Conservation (phyloP, 345 rosid genomes). For the Passiflora organensis region DNA sequence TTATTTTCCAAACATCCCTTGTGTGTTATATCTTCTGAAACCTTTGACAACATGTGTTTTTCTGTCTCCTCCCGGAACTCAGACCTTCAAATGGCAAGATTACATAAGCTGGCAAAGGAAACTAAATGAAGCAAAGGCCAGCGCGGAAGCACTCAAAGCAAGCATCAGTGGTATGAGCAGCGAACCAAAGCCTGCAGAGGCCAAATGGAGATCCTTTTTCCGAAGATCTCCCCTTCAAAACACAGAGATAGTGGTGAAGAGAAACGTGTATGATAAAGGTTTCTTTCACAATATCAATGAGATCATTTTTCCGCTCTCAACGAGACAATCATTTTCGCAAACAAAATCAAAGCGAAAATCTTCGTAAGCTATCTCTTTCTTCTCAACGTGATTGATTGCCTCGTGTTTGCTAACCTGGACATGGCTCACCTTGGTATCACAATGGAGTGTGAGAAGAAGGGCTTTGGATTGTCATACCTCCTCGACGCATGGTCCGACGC, state of each 20-base stretch:
- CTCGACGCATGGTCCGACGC: too few relatives aligned
- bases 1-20: too few relatives aligned
- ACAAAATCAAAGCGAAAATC: conserved; percentile 43
- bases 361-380: background rate
- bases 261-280: conserved; percentile 61
- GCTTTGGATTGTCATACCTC: too few relatives aligned
- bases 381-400: too few relatives aligned
- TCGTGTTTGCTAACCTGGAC: too few relatives aligned
- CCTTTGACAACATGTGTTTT: background rate
- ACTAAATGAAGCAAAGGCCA: conserved; percentile 66
- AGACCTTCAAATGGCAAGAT: conserved; percentile 96
- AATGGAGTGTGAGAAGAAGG: too few relatives aligned
- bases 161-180: conserved; percentile 35
- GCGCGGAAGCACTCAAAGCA: conserved; percentile 58
- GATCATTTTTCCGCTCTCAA: conserved; percentile 56
- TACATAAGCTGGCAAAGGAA: conserved; percentile 69
- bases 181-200: conserved; percentile 37
- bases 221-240: conserved; percentile 49
- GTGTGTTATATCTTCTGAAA: background rate
- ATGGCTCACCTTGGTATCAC: too few relatives aligned
- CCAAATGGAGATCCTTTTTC: conserved; percentile 59
- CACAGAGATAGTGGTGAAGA: conserved; percentile 34
- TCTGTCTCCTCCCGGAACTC: background rate
- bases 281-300: conserved; percentile 47
- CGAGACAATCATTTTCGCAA: conserved; percentile 39